Evolutionary conservation across 2,329 filamentous ascomycete genomes (phyloP), one percentile per base, ranked within the genome.

Genomic region (Hyphodiscus sp.): DNA sequence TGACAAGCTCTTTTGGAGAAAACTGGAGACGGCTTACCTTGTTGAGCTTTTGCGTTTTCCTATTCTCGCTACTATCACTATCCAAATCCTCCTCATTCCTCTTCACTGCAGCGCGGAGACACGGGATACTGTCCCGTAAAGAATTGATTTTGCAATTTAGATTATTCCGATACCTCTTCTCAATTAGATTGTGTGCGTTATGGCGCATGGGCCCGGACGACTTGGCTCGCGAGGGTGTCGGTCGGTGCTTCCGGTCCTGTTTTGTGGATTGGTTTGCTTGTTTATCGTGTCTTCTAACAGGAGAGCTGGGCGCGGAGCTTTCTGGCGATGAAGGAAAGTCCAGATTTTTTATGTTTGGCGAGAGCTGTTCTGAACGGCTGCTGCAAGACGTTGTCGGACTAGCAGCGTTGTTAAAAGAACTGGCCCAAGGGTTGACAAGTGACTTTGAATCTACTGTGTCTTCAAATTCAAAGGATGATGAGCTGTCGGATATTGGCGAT

Each of bases 151-250:
- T 53, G 47, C 38, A 49, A n/a, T 53, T 49, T 41, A 53, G 30
- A 38, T 52, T 52, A 29, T 47, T 52, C 33, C 50, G 50, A 48
- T 52, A 52, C 50, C 45, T 29, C 50, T 52, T 52, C 50, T 52
- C 45, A 20, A 52, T 52, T 20, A 52, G 50, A 41, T 52, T 52
- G 38, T 52, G 50, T 29, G 50, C 23, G 23, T 33, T 52, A 18
- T 48, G 33, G 20, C 26, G 20, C 38, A 44, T 48, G 50, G 42
- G 20, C 19, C n/a, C 16, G 29, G 50, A 45, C n/a, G 45, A 47
- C 29, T 48, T 52, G 41, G 18, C 33, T 26, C 50, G 45, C 42
- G 50, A 43, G 44, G 29, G 44, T 48, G 42, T 33, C 19, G 41
- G n/a, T 19, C 23, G 23, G 2, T 44, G 38, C 20, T 52, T 52